Evolutionary conservation across 257 asterid genomes (phyloP), one percentile per base, ranked within the genome.

Genomic region (Nemophila menziesii): DNA sequence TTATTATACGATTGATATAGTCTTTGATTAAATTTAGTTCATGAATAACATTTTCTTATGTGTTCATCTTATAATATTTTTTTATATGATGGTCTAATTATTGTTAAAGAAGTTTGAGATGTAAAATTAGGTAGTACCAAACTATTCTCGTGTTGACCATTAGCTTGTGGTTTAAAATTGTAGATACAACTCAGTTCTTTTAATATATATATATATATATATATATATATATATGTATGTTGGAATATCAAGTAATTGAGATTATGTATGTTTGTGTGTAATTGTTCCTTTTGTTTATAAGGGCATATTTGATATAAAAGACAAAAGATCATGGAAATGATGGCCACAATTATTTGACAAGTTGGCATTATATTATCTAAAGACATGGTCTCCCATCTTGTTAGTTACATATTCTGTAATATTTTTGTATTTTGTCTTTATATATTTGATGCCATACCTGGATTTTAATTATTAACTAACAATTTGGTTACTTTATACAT

Each of bases 341-440:
- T 19, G 46, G 19, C 21, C 36, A 17, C 13, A 11, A 41, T 10
- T 19, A 41, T 41, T 22, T 18, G 12, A 12, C 26, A 17, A 29
- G 36, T 22, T 41, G 46, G 46, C 46, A 41, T 18, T 14, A 17
- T 16, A 41, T 15, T 22, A 7, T 40, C n/a, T 40, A 20, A n/a
- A n/a, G 22, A 40, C 44, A 40, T 40, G 44, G 44, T 40, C 44
- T 40, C 44, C 44, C 44, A 40, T 40, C 21, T 40, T 9, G 44
- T 40, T 40, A 12, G 44, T 40, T 17, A 17, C 24, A 16, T 8
- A 41, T 15, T 41, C 26, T 40, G 45, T n/a, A 16, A 5, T 16
- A 14, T 19, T 14, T 19, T 39, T 10, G 11, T 22, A 40, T 40
- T 41, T 16, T 20, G 11, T 16, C 22, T 18, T 41, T 17, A 41